Evolutionary conservation across 352 stramenopile genomes (phyloP).

Genomic region (Pythium myriotylum): DNA sequence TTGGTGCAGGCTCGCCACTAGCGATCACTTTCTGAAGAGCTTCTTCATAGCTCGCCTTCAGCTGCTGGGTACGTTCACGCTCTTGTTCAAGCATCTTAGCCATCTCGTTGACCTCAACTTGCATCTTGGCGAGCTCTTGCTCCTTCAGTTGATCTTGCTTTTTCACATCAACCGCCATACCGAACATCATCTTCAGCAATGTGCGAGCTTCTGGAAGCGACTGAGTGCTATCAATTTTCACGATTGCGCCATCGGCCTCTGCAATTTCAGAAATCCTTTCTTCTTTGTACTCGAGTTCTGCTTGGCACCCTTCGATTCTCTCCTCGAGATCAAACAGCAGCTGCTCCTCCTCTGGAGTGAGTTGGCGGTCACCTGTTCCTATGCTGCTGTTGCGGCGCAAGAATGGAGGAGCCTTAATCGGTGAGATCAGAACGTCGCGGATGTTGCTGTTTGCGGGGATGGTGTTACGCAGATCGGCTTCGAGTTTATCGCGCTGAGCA

Average conservation of each 20-base stretch:
- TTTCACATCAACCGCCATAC: conserved; percentile 87
- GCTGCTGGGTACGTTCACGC: conserved; percentile 70
- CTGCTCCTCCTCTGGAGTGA: conserved; percentile 83
- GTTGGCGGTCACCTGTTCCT: conserved; percentile 39
- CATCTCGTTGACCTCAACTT: conserved; percentile 75
- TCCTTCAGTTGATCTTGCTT: conserved; percentile 86
- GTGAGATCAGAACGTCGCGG: conserved; percentile 80
- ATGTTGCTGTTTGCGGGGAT: conserved; percentile 67
- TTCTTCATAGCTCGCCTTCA: conserved; percentile 85
- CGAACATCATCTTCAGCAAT: conserved; percentile 83
- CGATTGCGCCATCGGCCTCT: conserved; percentile 51
- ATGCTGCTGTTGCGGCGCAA: conserved; percentile 46
- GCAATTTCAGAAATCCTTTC: conserved; percentile 86
- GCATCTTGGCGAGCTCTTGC: conserved; percentile 71
- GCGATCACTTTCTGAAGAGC: conserved; percentile 77
- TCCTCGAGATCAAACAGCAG: conserved; percentile 85
- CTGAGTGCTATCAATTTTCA: conserved; percentile 83
- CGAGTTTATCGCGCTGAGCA: conserved; percentile 67
- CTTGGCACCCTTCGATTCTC: conserved; percentile 84
- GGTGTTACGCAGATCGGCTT: conserved; percentile 68
- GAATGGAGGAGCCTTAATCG: conserved; percentile 51
- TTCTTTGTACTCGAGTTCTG: conserved; percentile 88
- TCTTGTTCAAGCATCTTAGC: conserved; percentile 64
- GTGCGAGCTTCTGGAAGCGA: conserved; percentile 82
- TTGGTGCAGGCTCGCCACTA: conserved; percentile 29